Base-by-base conservation (phyloP, 1,284 basidiomycete species). In the Fomes fomentarius region DNA sequence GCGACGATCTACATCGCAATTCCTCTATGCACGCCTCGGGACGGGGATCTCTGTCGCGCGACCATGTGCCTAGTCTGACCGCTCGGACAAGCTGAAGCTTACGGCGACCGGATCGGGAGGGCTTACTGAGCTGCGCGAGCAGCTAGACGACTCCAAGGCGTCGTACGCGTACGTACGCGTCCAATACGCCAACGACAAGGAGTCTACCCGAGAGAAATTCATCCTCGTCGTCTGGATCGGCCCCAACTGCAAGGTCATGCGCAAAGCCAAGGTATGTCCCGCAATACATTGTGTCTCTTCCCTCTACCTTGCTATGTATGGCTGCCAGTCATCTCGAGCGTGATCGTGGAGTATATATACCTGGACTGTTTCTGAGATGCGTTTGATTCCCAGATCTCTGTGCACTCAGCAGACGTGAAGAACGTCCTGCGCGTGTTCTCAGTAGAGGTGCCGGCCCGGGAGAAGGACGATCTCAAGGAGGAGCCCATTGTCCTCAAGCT, bases 151-250 rank as follows among this genome's bases (percentile, higher is more conserved):
- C 43, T 73, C 78, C 52, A 88, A 84, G 67, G 93, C 91, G 19
- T 91, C 87, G 39, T 96, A 82, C 68, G 93, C 83, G 42, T 96
- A 96, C 70, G 89, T 77, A 44, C 87, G 92, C 63, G 83, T 96
- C 60, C 80, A 83, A 62, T 96, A 91, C 71, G 81, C 90, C 50
- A 96, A 94, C 67, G 93, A 92, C 75, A 90, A 88, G 76, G 89
- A 92, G 76, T 88, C 86, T 42, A 86, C 80, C 72, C 83, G 94
- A 58, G 89, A 94, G 78, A 96, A 95, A 78, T 96, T 96, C 74
- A 83, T 93, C 62, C 80, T 96, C 66, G 82, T 96, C 71, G 84
- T 88, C 54, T 96, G 94, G 93, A 95, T 96, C 72, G 94, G 94
- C 37, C 78, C 84, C 34, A 74, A 79, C 40, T 93, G 91, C 74